Conservation (phyloP, 768 basidiomycete species). For the Multifurca ochricompacta region DNA sequence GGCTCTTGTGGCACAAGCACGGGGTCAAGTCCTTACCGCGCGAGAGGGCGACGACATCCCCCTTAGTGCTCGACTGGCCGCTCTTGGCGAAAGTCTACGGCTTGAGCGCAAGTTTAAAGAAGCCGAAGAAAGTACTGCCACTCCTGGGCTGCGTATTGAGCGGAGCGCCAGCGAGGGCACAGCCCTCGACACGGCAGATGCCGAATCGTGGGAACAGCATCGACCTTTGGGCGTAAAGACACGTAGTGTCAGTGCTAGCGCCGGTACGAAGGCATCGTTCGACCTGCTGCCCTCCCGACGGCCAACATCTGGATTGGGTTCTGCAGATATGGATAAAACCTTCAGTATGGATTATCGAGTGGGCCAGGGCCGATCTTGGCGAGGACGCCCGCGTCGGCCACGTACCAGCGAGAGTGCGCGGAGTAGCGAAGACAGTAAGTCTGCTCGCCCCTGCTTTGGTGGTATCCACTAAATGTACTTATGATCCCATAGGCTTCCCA, state of each 20-base stretch:
- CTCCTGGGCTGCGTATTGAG: neutral
- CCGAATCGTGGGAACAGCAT: neutral
- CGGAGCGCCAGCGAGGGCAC: neutral
- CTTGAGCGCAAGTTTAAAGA: slow-evolving; percentile 61
- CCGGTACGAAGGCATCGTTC: neutral
- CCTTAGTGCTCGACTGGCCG: slow-evolving; percentile 79
- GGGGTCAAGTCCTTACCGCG: slow-evolving; percentile 62
- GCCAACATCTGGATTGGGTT: slow-evolving; percentile 6
- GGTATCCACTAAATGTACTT: neutral
- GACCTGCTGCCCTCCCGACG: neutral
- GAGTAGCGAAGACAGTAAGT: slow-evolving; percentile 18
- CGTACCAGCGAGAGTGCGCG: slow-evolving; percentile 25
- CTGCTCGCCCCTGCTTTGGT: neutral
- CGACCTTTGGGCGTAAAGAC: neutral
- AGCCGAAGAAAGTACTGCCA: slow-evolving; percentile 22
- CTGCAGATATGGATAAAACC: slow-evolving; percentile 20
- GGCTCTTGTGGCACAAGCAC: slow-evolving; percentile 64
- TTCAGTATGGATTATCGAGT: slow-evolving; percentile 25
- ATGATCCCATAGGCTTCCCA: slow-evolving; percentile 5
- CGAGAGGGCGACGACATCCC: slow-evolving; percentile 39
- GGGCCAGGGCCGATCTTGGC: slow-evolving; percentile 11
- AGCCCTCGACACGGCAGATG: neutral
- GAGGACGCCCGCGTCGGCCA: slow-evolving; percentile 21
- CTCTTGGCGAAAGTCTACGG: slow-evolving; percentile 79
- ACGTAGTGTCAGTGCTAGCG: neutral